Conservation (phyloP, 768 basidiomycete species). For the Boletus vermiculosoides region DNA sequence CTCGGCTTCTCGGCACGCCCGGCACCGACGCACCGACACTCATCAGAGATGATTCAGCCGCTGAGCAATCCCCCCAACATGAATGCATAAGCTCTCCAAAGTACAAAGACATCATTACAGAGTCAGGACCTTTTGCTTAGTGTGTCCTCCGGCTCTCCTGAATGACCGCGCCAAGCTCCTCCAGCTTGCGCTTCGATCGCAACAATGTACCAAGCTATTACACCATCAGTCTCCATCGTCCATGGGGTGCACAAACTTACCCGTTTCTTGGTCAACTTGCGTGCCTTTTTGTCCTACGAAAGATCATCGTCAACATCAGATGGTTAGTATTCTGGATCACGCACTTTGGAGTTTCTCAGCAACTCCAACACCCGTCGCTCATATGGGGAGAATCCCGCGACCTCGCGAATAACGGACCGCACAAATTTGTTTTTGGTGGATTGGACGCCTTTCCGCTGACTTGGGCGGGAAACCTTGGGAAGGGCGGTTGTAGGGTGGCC, state of each 20-base stretch:
- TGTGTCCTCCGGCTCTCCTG: constrained; percentile 86
- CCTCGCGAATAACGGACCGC: constrained; percentile 91
- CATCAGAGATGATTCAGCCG: constrained; percentile 15
- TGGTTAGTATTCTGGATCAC: constrained; percentile 19
- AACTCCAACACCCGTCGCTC: constrained; percentile 98
- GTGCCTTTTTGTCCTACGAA: constrained; percentile 93
- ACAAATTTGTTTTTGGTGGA: constrained; percentile 93
- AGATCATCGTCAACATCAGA: not conserved
- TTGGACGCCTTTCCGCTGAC: constrained; percentile 88
- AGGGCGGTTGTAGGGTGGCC: constrained; percentile 89
- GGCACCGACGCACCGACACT: not conserved
- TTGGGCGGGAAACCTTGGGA: constrained; percentile 70
- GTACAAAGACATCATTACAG: not conserved
- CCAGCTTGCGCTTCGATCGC: constrained; percentile 98
- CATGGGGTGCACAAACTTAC: constrained; percentile 48
- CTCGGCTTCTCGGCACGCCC: constrained; percentile 24
- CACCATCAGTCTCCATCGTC: not conserved
- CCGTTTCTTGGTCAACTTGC: constrained; percentile 99
- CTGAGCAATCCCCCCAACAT: not conserved
- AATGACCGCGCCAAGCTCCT: constrained; percentile 90
- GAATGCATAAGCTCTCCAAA: not conserved
- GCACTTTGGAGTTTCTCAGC: constrained; percentile 94
- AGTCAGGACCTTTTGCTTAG: constrained; percentile 24
- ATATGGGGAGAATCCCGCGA: constrained; percentile 96
- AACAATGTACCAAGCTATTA: constrained; percentile 90